Evolutionary conservation across 2,329 filamentous ascomycete genomes (phyloP).

Genomic region (Diaporthe sp.): DNA sequence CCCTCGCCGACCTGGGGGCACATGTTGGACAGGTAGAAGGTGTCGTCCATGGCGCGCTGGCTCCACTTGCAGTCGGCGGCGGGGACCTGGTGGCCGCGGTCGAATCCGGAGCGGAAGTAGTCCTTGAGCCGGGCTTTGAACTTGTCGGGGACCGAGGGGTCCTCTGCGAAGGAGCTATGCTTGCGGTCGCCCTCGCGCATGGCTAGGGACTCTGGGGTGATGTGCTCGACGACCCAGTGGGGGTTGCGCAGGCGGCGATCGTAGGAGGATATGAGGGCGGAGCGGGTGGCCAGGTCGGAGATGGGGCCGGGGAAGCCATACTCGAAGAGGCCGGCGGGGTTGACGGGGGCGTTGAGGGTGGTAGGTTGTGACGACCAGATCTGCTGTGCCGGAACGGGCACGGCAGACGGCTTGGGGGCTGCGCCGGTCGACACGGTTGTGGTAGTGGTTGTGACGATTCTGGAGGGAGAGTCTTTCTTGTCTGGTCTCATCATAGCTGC

Average conservation of each 20-base stretch:
- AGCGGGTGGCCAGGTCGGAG: conserved; percentile 80
- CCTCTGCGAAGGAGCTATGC: conserved; percentile 85
- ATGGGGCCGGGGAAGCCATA: conserved; percentile 95
- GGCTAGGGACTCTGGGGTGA: conserved; percentile 86
- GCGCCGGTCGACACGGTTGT: conserved; percentile 44
- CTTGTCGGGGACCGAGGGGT: conserved; percentile 79
- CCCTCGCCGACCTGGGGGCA: conserved; percentile 97
- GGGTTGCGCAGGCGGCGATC: conserved; percentile 93
- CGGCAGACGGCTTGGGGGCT: conserved; percentile 44
- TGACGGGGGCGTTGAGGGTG: conserved; percentile 63
- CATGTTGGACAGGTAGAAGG: conserved; percentile 95
- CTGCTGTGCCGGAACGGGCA: conserved; percentile 68
- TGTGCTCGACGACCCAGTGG: conserved; percentile 95
- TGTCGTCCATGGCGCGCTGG: conserved; percentile 93
- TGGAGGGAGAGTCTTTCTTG: conserved; percentile 51
- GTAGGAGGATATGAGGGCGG: conserved; percentile 85
- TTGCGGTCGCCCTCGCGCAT: conserved; percentile 83
- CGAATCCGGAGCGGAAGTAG: conserved; percentile 95
- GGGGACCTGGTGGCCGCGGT: conserved; percentile 96
- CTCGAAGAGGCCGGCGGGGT: conserved; percentile 81
- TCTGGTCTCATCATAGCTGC: conserved; percentile 67
- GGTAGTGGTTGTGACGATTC: conserved; percentile 47
- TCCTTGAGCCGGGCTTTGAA: conserved; percentile 93
- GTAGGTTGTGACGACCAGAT: conserved; percentile 51
- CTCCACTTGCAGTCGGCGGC: conserved; percentile 97